Evolutionary conservation across 163 green algal genomes (phyloP).

Genomic region (Trebouxia gelatinosa): DNA sequence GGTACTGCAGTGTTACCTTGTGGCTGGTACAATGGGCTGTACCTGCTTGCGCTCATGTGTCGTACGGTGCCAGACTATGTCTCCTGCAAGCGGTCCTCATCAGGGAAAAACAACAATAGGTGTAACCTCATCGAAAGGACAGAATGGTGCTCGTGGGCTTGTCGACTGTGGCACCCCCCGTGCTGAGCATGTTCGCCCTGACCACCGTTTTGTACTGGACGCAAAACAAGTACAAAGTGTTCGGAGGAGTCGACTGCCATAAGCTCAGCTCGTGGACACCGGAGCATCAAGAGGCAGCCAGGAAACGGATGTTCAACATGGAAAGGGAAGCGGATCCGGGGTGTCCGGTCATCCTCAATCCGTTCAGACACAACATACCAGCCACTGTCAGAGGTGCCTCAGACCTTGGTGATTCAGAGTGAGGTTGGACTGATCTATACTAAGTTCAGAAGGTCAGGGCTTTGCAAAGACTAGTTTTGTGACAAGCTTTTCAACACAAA

Average conservation of each 20-base stretch:
- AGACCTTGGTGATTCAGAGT: too few relatives aligned
- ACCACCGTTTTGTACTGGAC: background rate
- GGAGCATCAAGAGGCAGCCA: background rate
- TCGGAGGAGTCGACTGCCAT: background rate
- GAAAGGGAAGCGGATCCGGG: conserved; percentile 35
- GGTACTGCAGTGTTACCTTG: too few relatives aligned
- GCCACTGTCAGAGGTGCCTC: background rate
- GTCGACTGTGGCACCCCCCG: background rate
- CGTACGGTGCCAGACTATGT: too few relatives aligned
- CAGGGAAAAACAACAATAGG: too few relatives aligned
- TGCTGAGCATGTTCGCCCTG: background rate
- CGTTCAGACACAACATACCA: conserved; percentile 33
- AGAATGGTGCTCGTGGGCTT: background rate
- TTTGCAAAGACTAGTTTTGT: too few relatives aligned
- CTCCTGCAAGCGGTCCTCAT: too few relatives aligned
- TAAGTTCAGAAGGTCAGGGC: too few relatives aligned
- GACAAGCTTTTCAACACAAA: too few relatives aligned
- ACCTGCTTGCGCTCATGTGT: too few relatives aligned
- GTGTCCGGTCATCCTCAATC: conserved; percentile 36
- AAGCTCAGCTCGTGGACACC: background rate
- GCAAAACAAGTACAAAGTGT: background rate
- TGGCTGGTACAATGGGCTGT: too few relatives aligned
- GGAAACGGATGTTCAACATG: background rate
- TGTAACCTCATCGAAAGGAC: too few relatives aligned
- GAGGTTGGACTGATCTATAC: too few relatives aligned